Base-by-base conservation (phyloP, 176 grass and related monocot genomes). In the Lolium perenne region DNA sequence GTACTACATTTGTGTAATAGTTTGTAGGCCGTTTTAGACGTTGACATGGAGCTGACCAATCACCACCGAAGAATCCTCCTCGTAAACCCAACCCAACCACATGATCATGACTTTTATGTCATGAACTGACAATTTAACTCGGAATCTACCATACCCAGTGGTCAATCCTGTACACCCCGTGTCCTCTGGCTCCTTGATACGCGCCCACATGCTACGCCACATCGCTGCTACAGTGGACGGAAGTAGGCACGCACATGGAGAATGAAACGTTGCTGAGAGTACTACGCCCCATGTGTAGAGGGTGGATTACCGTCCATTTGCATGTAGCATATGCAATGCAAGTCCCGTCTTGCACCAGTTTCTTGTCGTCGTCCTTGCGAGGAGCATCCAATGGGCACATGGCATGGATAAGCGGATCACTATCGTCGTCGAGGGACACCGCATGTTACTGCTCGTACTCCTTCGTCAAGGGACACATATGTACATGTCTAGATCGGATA, bases 1-100 rank as follows among this genome's bases (percentile, higher is more conserved):
- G 8, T 47, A 54, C 15, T 54, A 55, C 5, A 16, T 55, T 16
- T 0, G 50, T 53, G 50, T 17, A 1, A 6, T 55, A 55, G 6
- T 55, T 4, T 55, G 51, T 17, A 55, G 50, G 32, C 16, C 16
- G 7, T 43, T 21, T 45, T 60, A 38, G 18, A 13, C 1, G 12
- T 61, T 25, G 53, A 21, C 38, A 9, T 60, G 38, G 8, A 70
- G 32, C 64, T 38, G 64, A 51, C 64, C 22, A 69, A 76, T 47
- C 38, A 22, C 58, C 58, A 40, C 50, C 20, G 67, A 74, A 80
- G 87, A 80, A 89, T 85, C 32, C 25, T 63, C 13, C 67, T 75
- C 68, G 18, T 55, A 18, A 85, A 23, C 38, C 71, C 47, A 26
- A 17, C 32, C 12, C 26, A 46, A 18, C 41, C 4, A 43, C 41